Base-by-base conservation (phyloP, 2,329 filamentous ascomycete genomes). In the Fusarium poae region DNA sequence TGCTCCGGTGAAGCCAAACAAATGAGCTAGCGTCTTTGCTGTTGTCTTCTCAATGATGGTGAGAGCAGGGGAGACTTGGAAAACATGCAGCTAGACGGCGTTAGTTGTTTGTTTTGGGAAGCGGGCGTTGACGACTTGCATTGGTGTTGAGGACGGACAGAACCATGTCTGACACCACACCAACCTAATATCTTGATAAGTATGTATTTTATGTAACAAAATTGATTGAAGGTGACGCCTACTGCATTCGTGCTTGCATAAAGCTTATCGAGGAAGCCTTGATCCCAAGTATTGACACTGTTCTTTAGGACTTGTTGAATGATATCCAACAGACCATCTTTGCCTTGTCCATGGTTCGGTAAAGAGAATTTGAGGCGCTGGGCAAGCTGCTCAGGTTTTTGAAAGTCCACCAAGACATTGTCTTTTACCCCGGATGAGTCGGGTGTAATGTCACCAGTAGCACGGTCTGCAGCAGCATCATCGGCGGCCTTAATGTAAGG, bases 251-350 rank as follows among this genome's bases (percentile, higher is more conserved):
- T 97, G 68, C 91, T 91, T n/a, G 92, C 89, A 79, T 97, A 98
- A 20, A 98, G 84, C 82, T 99, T 98, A 81, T 97, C 94, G 75
- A 98, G 81, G 80, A 98, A 99, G 13, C 95, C 95, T 79, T 97
- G 94, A 75, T 97, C 92, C 92, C 94, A 98, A n/a, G 95, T 97
- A 81, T 99, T 99, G 76, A 98, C 95, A 75, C 92, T 96, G 79
- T 97, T 94, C 68, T 88, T 85, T 42, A 98, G 84, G 21, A 97
- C 84, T 63, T 89, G 86, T 70, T 89, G 82, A 45, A 97, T 85
- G 5, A 88, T 88, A 34, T 88, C 84, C 29, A 97, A 82, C 32
- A 97, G 82, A 0, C 94, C 95, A 43, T 92, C 87, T 72, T 91
- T 91, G 1, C 90, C 91, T 65, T 81, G 82, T 10, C 87, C 89